Conservation (phyloP, 1,139 yeast species). For the Yamadazyma taylorii region DNA sequence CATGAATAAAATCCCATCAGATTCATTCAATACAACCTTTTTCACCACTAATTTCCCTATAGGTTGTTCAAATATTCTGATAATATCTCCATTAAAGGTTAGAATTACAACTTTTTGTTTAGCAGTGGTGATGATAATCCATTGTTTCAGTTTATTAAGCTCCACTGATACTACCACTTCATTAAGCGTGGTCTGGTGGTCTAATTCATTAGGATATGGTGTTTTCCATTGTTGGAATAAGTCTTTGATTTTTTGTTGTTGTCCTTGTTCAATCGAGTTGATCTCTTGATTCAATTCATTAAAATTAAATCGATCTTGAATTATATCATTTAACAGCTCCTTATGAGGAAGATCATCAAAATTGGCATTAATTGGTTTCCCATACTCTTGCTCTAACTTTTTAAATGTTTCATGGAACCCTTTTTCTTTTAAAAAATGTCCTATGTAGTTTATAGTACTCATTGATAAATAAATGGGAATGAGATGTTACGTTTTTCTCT, state of each 20-base stretch:
- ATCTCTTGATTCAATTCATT: slow-evolving; percentile 18
- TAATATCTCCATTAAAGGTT: slow-evolving; percentile 17
- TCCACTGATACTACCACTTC: slow-evolving; percentile 17
- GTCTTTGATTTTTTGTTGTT: slow-evolving; percentile 6
- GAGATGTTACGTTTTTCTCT: too few relatives aligned
- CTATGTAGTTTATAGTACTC: slow-evolving; percentile 42
- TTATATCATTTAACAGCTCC: slow-evolving; percentile 52
- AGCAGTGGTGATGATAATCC: slow-evolving; percentile 26
- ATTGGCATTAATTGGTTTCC: slow-evolving; percentile 28
- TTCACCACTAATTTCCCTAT: slow-evolving; percentile 31
- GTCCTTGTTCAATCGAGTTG: slow-evolving; percentile 12
- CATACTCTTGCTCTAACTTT: slow-evolving; percentile 49
- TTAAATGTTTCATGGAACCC: slow-evolving; percentile 46
- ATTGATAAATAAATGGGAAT: slow-evolving; percentile 8
- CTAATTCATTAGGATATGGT: slow-evolving; percentile 34
- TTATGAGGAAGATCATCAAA: slow-evolving; percentile 18
- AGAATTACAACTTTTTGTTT: slow-evolving; percentile 24
- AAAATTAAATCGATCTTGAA: slow-evolving; percentile 49
- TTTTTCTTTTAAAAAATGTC: slow-evolving; percentile 52
- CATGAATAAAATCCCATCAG: slow-evolving; percentile 21
- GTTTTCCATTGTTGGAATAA: slow-evolving; percentile 28
- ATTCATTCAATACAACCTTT: slow-evolving; percentile 23
- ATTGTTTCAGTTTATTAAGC: slow-evolving; percentile 8
- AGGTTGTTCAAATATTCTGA: slow-evolving; percentile 13
- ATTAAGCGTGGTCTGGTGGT: slow-evolving; percentile 21